phyloP scores from a whole-genome alignment of 2,329 filamentous ascomycete genomes.

The Sporothrix phasma region DNA sequence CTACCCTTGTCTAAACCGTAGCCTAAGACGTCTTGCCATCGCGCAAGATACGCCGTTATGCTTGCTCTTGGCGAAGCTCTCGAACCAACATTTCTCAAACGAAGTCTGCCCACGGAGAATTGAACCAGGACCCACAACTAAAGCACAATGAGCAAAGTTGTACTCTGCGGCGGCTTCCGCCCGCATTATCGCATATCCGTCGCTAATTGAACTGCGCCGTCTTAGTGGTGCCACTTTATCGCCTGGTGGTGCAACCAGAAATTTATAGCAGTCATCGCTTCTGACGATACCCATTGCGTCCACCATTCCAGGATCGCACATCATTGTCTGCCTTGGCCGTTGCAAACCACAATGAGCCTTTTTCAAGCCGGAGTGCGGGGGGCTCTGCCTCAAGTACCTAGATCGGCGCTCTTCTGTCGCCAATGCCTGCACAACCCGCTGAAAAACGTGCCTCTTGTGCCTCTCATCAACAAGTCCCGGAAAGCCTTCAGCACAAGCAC shows the following conservation, averaged over 20 bases:
- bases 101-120: no score
- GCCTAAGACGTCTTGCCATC: no score
- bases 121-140: no score
- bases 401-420: conserved; percentile 36
- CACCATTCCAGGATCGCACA: neutral
- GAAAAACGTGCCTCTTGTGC: neutral
- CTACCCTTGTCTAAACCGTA: no score
- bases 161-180: no score
- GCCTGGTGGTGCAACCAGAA: neutral
- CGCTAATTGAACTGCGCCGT: conserved; percentile 15
- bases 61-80: no score
- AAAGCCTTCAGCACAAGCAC: conserved; percentile 1
- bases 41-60: no score
- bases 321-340: neutral
- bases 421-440: conserved; percentile 34
- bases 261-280: conserved; percentile 4
- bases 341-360: conserved; percentile 22
- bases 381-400: conserved; percentile 20
- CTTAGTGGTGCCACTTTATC: conserved; percentile 14
- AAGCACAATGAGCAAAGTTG: no score
- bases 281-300: conserved; percentile 7
- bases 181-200: conserved; percentile 8
- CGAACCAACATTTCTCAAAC: no score
- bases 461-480: neutral
- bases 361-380: conserved; percentile 24